These are phyloP conservation scores for Xylaria sp. DNA, from an alignment of 2,329 filamentous ascomycete genomes.

Conservation along the genomic window DNA sequence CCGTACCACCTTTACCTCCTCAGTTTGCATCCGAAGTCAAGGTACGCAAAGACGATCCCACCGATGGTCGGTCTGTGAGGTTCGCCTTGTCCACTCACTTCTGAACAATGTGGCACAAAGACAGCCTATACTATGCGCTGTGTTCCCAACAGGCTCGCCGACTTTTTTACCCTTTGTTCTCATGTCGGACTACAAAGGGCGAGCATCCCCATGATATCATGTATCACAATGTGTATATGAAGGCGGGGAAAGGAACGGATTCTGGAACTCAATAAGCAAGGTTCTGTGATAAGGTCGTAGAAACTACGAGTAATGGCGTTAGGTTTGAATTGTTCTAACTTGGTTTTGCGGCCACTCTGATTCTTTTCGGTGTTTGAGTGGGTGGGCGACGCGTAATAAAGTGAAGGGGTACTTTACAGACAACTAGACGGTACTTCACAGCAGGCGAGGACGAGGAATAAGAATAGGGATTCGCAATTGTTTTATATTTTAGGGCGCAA, in stretches of 20 bases:
- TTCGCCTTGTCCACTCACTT: conserved; percentile 23
- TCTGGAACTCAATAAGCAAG: background rate
- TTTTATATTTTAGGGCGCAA: background rate
- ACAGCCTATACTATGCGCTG: too few relatives aligned
- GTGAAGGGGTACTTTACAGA: conserved; percentile 6
- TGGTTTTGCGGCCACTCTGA: background rate
- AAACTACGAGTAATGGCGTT: conserved; percentile 17
- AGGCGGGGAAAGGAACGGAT: background rate
- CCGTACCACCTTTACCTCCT: background rate
- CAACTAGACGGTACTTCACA: conserved; percentile 2
- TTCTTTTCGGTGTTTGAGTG: conserved; percentile 1
- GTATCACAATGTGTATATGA: background rate
- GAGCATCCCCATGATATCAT: background rate
- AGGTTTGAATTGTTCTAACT: conserved; percentile 4
- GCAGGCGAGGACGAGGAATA: background rate
- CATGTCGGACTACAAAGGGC: background rate
- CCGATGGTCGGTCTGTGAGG: conserved; percentile 17
- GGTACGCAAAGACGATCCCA: conserved; percentile 1
- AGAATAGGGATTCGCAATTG: background rate
- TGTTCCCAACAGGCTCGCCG: background rate
- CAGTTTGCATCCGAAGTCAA: conserved; percentile 1
- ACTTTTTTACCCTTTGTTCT: conserved; percentile 5
- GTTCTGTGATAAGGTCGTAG: conserved; percentile 14
- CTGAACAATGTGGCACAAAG: background rate
- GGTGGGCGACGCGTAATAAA: background rate